A percentile compares a stretch with the other conserved stretches of the same genome.
These are phyloP conservation scores for Aureobasidium sp. DNA, from an alignment of 2,329 filamentous ascomycete genomes.

Conservation along the genomic window DNA sequence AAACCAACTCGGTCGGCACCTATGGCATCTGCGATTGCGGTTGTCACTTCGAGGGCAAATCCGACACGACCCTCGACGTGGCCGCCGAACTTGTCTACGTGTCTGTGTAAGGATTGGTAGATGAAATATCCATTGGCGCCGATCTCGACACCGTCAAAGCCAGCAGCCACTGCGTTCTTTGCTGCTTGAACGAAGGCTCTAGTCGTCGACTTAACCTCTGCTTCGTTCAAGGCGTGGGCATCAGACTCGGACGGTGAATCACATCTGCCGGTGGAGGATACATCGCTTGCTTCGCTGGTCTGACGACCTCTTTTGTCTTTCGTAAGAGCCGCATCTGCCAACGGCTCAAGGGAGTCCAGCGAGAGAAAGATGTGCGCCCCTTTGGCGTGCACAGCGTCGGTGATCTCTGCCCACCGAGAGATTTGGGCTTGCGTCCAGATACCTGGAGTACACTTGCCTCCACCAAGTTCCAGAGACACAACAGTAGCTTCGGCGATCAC, in stretches of 20 bases:
- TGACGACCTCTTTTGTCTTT: slow-evolving; percentile 21
- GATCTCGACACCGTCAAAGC: slow-evolving; percentile 53
- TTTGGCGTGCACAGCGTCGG: slow-evolving; percentile 54
- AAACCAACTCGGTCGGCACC: slow-evolving; percentile 47
- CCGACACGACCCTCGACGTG: slow-evolving; percentile 41
- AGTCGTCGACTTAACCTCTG: slow-evolving; percentile 29
- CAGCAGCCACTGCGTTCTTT: slow-evolving; percentile 38
- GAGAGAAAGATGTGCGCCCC: slow-evolving; percentile 53
- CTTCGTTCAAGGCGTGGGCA: slow-evolving; percentile 26
- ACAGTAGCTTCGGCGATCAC: slow-evolving; percentile 51
- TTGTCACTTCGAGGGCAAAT: slow-evolving; percentile 44
- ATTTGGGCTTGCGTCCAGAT: slow-evolving; percentile 49
- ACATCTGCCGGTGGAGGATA: not conserved
- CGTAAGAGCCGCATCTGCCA: slow-evolving; percentile 33
- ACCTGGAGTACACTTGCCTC: slow-evolving; percentile 46
- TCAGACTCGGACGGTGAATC: slow-evolving; percentile 18
- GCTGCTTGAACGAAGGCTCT: slow-evolving; percentile 34
- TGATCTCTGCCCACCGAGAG: slow-evolving; percentile 51
- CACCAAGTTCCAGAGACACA: slow-evolving; percentile 38
- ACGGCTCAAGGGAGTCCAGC: slow-evolving; percentile 53
- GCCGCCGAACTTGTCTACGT: slow-evolving; percentile 41
- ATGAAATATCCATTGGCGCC: slow-evolving; percentile 47
- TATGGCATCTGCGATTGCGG: slow-evolving; percentile 40
- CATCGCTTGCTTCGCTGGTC: slow-evolving; percentile 20
- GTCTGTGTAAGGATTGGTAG: slow-evolving; percentile 53